These are phyloP conservation scores for Cutaneotrichosporon cyanovorans DNA, from an alignment of 1,284 basidiomycete genomes.

Conservation along the genomic window DNA sequence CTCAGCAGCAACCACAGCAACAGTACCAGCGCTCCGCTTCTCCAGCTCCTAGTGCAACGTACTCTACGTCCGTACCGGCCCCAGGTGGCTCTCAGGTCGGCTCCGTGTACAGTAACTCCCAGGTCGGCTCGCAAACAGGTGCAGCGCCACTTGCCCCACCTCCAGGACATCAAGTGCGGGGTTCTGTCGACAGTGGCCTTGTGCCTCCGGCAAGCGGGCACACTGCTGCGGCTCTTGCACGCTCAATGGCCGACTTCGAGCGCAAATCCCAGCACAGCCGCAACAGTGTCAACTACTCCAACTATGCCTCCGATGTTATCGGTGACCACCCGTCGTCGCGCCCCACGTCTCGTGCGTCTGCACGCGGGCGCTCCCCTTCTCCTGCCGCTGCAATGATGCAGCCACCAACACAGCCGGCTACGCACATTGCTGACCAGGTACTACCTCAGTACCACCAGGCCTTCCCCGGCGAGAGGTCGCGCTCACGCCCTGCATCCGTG, in stretches of 20 bases:
- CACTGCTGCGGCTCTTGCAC: slow-evolving; percentile 45
- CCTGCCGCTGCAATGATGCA: slow-evolving; percentile 59
- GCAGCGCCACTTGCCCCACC: slow-evolving; percentile 4
- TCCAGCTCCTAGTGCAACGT: too few species aligned
- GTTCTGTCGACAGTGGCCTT: slow-evolving; percentile 37
- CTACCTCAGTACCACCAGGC: slow-evolving; percentile 71
- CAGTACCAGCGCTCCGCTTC: too few species aligned
- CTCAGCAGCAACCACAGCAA: too few species aligned
- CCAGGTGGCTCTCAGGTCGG: too few species aligned
- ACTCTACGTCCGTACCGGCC: too few species aligned
- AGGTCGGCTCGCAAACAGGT: too few species aligned
- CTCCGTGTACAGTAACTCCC: too few species aligned
- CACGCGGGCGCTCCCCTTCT: slow-evolving; percentile 30
- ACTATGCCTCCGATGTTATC: slow-evolving; percentile 62
- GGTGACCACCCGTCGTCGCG: slow-evolving; percentile 61
- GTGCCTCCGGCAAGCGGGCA: slow-evolving; percentile 44
- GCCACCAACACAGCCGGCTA: slow-evolving; percentile 52
- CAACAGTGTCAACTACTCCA: slow-evolving; percentile 46
- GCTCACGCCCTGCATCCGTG: slow-evolving; percentile 46
- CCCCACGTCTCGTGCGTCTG: slow-evolving; percentile 39
- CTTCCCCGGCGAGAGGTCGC: slow-evolving; percentile 73
- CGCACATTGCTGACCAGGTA: slow-evolving; percentile 62
- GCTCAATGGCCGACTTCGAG: slow-evolving; percentile 46
- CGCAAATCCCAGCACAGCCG: slow-evolving; percentile 18
- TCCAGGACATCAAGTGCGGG: too few species aligned